A percentile compares a stretch with the other conserved stretches of the same genome.
phyloP scores from a whole-genome alignment of 148 eudicot genomes.

The Chenopodium suecicum region DNA sequence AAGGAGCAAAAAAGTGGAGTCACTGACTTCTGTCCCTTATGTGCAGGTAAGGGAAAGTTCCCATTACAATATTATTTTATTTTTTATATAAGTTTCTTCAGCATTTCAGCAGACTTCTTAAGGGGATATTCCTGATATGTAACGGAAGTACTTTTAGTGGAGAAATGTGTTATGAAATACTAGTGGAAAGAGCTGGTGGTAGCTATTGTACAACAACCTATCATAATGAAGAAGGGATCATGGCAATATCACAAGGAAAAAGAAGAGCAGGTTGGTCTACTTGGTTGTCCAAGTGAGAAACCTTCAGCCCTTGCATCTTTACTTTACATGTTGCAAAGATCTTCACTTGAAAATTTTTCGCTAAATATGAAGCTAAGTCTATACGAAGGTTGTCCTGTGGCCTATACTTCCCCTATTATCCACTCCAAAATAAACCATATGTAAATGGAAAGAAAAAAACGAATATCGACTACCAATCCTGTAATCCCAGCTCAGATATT shows the following conservation, averaged over 20 bases:
- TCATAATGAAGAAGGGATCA: neutral
- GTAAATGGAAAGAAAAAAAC: neutral
- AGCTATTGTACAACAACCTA: neutral
- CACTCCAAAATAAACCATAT: neutral
- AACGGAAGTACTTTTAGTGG: neutral
- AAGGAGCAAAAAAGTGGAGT: neutral
- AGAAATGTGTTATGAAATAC: neutral
- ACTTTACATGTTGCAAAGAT: neutral
- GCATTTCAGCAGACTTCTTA: neutral
- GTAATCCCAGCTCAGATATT: neutral
- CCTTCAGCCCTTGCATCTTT: neutral
- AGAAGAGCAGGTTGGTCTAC: neutral
- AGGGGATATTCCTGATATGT: neutral
- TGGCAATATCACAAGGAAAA: neutral
- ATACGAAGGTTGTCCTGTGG: neutral
- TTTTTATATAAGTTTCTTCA: neutral
- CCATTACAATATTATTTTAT: neutral
- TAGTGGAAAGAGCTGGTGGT: neutral
- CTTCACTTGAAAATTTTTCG: neutral
- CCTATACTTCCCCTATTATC: neutral
- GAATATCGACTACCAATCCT: neutral
- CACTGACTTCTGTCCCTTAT: constrained; percentile 2
- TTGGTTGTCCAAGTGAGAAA: neutral
- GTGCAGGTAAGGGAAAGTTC: neutral
- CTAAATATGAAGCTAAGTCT: neutral